Evolutionary conservation across 2,329 filamentous ascomycete genomes (phyloP), one percentile per base, ranked within the genome.

Genomic region (Epichloe elymi): DNA sequence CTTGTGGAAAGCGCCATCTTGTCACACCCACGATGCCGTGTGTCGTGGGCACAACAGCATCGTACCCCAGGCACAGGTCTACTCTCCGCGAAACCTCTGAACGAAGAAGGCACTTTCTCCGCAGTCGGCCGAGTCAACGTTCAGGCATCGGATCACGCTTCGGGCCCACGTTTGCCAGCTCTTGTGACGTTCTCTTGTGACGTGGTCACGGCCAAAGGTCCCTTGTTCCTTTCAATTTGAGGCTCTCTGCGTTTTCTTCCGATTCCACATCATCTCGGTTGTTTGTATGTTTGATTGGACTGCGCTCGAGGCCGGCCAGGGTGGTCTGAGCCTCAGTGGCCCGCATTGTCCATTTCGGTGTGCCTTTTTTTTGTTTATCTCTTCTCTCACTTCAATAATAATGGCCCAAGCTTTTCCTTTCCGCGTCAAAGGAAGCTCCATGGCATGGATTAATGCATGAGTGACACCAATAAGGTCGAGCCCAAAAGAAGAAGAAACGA

Each of bases 281-380:
- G 48, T 35, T 45, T 33, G 33, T 30, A 20, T 10, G n/a, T 33
- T 30, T 53, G 44, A 53, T 53, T 51, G 51, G 51, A 36, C 47
- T 36, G 20, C 12, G 17, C 19, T 33, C 3, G 17, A 37, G 23
- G 46, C 20, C 42, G 20, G 42, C 43, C 26, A 41, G 26, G 42
- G 38, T 41, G 46, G 35, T 20, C 41, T 45, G 37, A 46, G 42
- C 41, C 35, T 26, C 26, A 35, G 36, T 12, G 40, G 30, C 48
- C 48, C 39, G 48, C 48, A 50, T 19, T 46, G 15, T 37, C 39
- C 36, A 49, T 17, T 42, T 5, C 36, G 39, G 20, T 35, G 15
- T 44, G 39, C 35, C 46, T 48, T 37, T 44, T 37, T 44, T 23
- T 33, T 23, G 19, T 33, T 46, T n/a, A 44, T 45, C 38, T 46